Percentiles rank a stretch among this genome's conserved stretches.
Conservation (phyloP, 148 eudicot genomes). For the Simmondsia chinensis region DNA sequence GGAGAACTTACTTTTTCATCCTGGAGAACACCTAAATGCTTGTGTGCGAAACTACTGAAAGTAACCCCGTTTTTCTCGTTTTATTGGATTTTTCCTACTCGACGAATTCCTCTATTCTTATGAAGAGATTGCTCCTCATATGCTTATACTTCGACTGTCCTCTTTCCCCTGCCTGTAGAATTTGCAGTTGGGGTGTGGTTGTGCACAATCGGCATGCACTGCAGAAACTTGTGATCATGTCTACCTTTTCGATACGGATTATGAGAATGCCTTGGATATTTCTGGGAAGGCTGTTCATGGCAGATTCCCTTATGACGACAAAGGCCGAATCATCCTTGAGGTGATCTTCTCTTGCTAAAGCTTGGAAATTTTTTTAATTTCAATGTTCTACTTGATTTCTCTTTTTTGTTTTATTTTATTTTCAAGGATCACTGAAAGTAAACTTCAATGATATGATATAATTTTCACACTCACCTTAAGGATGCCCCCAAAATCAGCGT, state of each 20-base stretch:
- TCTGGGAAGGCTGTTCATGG: conserved; percentile 68
- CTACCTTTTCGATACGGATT: conserved; percentile 85
- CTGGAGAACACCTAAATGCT: too few relatives aligned
- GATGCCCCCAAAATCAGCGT: too few relatives aligned
- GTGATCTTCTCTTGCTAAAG: too few relatives aligned
- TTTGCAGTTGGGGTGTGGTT: conserved; percentile 70
- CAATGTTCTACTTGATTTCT: background rate
- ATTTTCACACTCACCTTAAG: too few relatives aligned
- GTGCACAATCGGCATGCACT: conserved; percentile 59
- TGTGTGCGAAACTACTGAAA: too few relatives aligned
- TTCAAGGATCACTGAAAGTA: too few relatives aligned
- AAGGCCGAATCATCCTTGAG: conserved; percentile 68
- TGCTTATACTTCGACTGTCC: background rate
- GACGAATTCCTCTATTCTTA: too few relatives aligned
- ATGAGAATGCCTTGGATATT: conserved; percentile 79
- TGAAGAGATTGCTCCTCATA: background rate
- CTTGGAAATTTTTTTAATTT: too few relatives aligned
- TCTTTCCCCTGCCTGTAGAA: conserved; percentile 28
- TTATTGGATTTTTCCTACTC: too few relatives aligned
- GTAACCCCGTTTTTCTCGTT: too few relatives aligned
- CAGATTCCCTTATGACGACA: conserved; percentile 83
- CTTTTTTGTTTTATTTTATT: background rate
- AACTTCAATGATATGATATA: too few relatives aligned
- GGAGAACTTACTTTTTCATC: too few relatives aligned
- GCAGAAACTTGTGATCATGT: conserved; percentile 84